These are phyloP conservation scores for Zostera marina DNA, from an alignment of 116 monocot species.

Conservation along the genomic window DNA sequence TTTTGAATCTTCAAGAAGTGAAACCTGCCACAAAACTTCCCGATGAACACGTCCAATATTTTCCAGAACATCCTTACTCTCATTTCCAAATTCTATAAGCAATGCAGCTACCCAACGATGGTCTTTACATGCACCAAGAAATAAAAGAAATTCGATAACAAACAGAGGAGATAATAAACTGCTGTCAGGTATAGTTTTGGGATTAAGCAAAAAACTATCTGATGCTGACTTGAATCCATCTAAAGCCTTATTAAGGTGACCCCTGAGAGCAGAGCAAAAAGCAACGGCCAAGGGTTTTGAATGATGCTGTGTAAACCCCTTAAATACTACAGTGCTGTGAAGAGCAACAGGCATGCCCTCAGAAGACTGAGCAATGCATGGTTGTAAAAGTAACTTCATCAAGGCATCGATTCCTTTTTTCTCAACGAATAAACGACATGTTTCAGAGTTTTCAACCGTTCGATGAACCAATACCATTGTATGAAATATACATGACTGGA, in stretches of 20 bases:
- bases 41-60: slow-evolving; percentile 74
- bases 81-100: slow-evolving; percentile 82
- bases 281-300: slow-evolving; percentile 68
- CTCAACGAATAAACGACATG: slow-evolving; percentile 92
- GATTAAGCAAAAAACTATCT: slow-evolving; percentile 28
- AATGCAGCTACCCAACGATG: slow-evolving; percentile 88
- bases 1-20: slow-evolving; percentile 78
- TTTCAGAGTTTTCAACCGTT: slow-evolving; percentile 96
- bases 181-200: slow-evolving; percentile 22
- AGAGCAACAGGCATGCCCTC: slow-evolving; percentile 97
- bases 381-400: slow-evolving; percentile 65
- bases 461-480: slow-evolving; percentile 89
- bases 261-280: slow-evolving; percentile 68
- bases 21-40: slow-evolving; percentile 84
- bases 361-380: slow-evolving; percentile 86
- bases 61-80: slow-evolving; percentile 74
- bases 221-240: slow-evolving; percentile 32
- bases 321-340: slow-evolving; percentile 93
- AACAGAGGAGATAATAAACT: slow-evolving; percentile 65
- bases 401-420: slow-evolving; percentile 68
- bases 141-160: slow-evolving; percentile 91
- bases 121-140: slow-evolving; percentile 92
- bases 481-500: slow-evolving; percentile 80
- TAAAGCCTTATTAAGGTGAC: slow-evolving; percentile 65
- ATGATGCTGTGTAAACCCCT: slow-evolving; percentile 96